Conservation (phyloP, 805 yeast genomes). For the Jamesozyma rosinii region DNA sequence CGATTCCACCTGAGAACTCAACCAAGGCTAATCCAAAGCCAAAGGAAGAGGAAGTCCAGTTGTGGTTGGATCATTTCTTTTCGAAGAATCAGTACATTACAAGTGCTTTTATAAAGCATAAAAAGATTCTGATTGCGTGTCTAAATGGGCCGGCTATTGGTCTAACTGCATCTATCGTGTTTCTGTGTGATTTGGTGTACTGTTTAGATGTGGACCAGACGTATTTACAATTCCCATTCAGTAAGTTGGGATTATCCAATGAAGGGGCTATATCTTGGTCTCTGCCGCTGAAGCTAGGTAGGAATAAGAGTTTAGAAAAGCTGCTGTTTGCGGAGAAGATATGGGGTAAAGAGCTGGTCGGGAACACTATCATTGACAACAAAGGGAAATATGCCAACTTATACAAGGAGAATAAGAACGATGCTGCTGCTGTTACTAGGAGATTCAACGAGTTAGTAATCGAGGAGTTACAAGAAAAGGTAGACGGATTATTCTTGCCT, state of each 20-base stretch:
- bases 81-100: conserved; percentile 65
- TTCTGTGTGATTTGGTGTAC: conserved; percentile 70
- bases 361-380: neutral
- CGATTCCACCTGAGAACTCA: conserved; percentile 10
- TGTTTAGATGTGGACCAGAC: conserved; percentile 43
- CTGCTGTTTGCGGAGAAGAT: conserved; percentile 59
- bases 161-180: conserved; percentile 59
- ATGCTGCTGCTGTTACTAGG: conserved; percentile 28
- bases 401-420: conserved; percentile 37
- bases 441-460: conserved; percentile 40
- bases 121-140: conserved; percentile 60
- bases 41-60: conserved; percentile 14
- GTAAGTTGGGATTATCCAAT: conserved; percentile 71
- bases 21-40: conserved; percentile 19
- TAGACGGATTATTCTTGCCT: conserved; percentile 33
- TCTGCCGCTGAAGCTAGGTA: conserved; percentile 60
- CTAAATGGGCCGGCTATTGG: conserved; percentile 87
- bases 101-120: conserved; percentile 57
- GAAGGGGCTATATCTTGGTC: conserved; percentile 74
- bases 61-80: conserved; percentile 52
- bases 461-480: conserved; percentile 32
- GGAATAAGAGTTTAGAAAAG: conserved; percentile 64
- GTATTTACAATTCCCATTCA: conserved; percentile 64
- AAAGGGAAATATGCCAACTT: neutral
- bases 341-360: conserved; percentile 53